Base-by-base conservation (phyloP, 257 asterid genomes). In the Striga asiatica region DNA sequence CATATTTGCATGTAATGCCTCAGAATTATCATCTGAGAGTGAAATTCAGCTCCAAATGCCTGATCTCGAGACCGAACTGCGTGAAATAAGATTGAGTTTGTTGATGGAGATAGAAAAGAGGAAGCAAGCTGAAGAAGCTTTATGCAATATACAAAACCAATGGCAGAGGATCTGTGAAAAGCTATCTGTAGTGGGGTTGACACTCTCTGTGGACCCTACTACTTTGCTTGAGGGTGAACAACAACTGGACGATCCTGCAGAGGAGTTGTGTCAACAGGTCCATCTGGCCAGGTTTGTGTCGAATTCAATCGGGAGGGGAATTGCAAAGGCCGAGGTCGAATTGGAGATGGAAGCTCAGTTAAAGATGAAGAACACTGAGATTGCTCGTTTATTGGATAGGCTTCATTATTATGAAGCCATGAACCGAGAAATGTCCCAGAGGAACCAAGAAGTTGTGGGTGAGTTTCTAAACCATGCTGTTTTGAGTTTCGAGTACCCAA, bases 371-470 rank as follows among this genome's bases (percentile, higher is more conserved):
- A 84, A 88, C 77, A 35, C 64, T 46, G 98, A 92, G 68, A 82
- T 88, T 54, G 80, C 94, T 60, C 93, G 98, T 18, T 66, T 92
- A 60, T 73, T 74, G 77, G 97, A 92, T 69, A 82, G 73, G 68
- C 89, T 92, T 47, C 95, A 54, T 67, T 92, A 88, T 67, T 88
- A 84, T 27, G 97, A 88, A 68, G 84, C 98, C 54, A 95, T 88
- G 71, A 92, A 84, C 67, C 83, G 79, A 70, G 93, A 92, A 79
- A 88, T 92, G 98, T 92, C 97, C 50, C 97, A 84, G 60, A 78
- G 98, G 72, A 92, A 88, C 73, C 98, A 92, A 78, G 92, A 88
- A 81, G 78, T 85, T 42, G 68, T 92, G 20, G 98, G 98, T 88
- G 66, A 77, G 21, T 58, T 61, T 56, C 50, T 41, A 5, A 24